Evolutionary conservation across 495 filamentous ascomycete genomes (phyloP), one percentile per base, ranked within the genome.

Genomic region (Thozetella sp.): DNA sequence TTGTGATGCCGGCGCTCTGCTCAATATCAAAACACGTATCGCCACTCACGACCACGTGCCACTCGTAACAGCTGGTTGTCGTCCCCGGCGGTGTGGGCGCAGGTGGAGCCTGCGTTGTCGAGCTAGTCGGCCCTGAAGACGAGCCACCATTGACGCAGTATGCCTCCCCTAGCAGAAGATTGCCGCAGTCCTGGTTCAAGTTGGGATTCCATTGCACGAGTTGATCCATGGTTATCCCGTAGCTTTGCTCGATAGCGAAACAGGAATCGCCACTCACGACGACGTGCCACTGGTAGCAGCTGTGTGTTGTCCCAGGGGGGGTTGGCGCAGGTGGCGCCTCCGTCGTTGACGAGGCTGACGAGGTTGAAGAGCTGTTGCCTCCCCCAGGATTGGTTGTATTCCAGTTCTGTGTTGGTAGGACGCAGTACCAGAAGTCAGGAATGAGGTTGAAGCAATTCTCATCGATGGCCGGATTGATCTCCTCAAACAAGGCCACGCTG

Each of bases 401-500:
- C 67, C 67, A 69, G 12, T 55, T 22, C 20, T 10, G 2, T 20
- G 55, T 56, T 15, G 67, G 65, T 1, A 34, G 27, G 1, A 63
- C 62, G 51, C 67, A 69, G 40, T 69, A 69, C 15, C 37, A 60
- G 2, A 62, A 22, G 20, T 56, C 65, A 15, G 56, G 52, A 2
- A 56, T 23, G 24, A 69, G 58, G 55, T 69, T 69, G 23, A 0
- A 26, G 51, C 67, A 69, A n/a, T 25, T 25, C 22, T 9, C 15
- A 25, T 69, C 37, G 22, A 69, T 62, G 9, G 51, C 54, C 4
- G 64, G 64, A 40, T 67, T 67, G 54, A 67, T 62, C 15, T 4
- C 37, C 34, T 54, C 48, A 25, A 67, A 67, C 0, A 67, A 51
- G 17, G 22, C 30, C 3, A 67, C 2, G 15, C 13, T 25, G 9